These are phyloP conservation scores for Melanopsichium pennsylvanicum DNA, from an alignment of 1,284 basidiomycete genomes.

Conservation along the genomic window DNA sequence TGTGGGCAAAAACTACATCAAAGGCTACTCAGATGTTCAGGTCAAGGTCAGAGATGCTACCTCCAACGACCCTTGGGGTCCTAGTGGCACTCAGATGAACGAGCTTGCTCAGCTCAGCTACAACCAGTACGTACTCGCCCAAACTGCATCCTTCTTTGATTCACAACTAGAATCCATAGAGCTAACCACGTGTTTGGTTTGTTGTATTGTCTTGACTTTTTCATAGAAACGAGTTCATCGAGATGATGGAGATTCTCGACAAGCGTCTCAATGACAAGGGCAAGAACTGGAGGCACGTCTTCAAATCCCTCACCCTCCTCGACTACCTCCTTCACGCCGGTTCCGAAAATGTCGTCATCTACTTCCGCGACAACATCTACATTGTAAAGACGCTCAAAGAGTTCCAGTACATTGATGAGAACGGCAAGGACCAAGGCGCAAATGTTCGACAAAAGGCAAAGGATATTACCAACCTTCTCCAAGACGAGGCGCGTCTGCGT, in stretches of 20 bases:
- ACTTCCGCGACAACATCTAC: constrained; percentile 96
- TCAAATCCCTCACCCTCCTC: constrained; percentile 96
- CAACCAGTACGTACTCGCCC: constrained; percentile 79
- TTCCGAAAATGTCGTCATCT: constrained; percentile 96
- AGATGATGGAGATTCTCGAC: constrained; percentile 99
- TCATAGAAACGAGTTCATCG: constrained; percentile 90
- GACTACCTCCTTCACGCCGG: constrained; percentile 97
- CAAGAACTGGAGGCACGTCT: constrained; percentile 99
- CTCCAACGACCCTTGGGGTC: constrained; percentile 99
- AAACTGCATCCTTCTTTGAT: not conserved
- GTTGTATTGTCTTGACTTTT: too few species aligned
- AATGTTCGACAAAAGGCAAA: constrained; percentile 98
- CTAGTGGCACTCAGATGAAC: constrained; percentile 94
- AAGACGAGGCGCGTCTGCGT: constrained; percentile 84
- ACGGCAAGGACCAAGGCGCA: constrained; percentile 94
- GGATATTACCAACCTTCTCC: constrained; percentile 95
- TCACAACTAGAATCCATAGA: too few species aligned
- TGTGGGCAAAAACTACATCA: constrained; percentile 65
- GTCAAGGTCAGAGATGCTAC: constrained; percentile 97
- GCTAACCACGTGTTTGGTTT: too few species aligned
- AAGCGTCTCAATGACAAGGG: constrained; percentile 99
- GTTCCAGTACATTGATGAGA: constrained; percentile 96
- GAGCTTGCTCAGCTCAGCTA: constrained; percentile 97
- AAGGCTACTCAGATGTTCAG: constrained; percentile 71
- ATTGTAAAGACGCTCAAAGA: constrained; percentile 99